Base-by-base conservation (phyloP, 805 yeast genomes). In the Blastobotrys chiropterorum region DNA sequence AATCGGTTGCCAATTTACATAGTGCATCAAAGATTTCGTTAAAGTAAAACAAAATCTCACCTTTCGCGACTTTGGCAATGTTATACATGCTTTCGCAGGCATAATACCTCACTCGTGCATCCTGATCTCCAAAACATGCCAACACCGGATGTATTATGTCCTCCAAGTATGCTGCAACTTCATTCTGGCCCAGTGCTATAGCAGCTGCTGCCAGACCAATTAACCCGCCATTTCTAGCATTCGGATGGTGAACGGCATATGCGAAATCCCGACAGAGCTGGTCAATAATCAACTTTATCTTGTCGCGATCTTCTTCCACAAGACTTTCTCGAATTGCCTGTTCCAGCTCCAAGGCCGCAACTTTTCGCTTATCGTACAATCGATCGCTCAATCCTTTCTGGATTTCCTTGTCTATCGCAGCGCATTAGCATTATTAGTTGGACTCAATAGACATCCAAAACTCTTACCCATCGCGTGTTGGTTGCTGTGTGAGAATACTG, bases 201-300 rank as follows among this genome's bases (percentile, higher is more conserved):
- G 97, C 90, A 2, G 90, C 94, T 11, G 97, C 96, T 3, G 98
- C 99, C 16, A 94, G 72, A 0, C 98, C 98, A 58, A 95, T 92
- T 42, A 92, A 75, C 0, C 98, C 97, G 15, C 99, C 99, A 74
- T 90, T 90, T 60, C 96, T 79, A 3, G 96, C 88, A 75, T 86
- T 76, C 48, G 97, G 82, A 69, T 87, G 83, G 73, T 90, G 86
- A 52, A 86, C 79, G 41, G 97, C 80, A 72, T 88, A 85, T 0
- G 92, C 89, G 63, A 80, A 85, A 59, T 85, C 90, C 41, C 83
- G 73, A 47, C 88, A 77, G 51, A 94, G 72, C 63, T 90, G 95
- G 53, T 79, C 83, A 43, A 92, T 86, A 53, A 80, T 77, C 22
- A 68, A 68, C 44, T 76, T 76, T 49, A 87, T 81, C 48, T 78